Base-by-base conservation (phyloP, 1,284 basidiomycete species). In the Pisolithus thermaeus region DNA sequence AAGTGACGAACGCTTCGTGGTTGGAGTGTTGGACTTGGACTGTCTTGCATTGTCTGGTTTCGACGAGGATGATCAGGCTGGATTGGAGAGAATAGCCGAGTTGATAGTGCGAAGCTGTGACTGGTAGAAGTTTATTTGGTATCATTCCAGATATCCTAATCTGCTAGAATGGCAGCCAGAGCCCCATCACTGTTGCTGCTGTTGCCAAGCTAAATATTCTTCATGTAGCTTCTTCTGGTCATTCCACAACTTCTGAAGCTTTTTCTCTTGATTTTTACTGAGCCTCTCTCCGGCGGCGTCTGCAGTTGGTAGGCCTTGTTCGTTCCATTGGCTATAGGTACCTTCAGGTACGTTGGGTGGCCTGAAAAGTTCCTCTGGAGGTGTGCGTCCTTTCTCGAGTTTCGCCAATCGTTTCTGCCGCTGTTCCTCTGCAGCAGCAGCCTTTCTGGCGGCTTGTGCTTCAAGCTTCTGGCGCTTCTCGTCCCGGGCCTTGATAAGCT, bases 11-110 rank as follows among this genome's bases (percentile, higher is more conserved):
- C 68, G 68, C 18, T 59, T 71, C 42, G 73, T 74, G 2, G 65
- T 93, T 37, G 92, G 92, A 9, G 90, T 94, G 11, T 70, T 95
- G 43, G 92, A 95, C 71, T 71, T 95, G 43, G 92, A 94, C 65
- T 92, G 89, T 59, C 79, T 92, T 8, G 80, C 74, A 0, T 56
- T 79, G n/a, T 70, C 66, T 4, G 90, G 83, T 1, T 95, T 94
- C 62, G 79, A 84, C 58, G 78, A 83, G 28, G 83, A 87, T 35
- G 92, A 96, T 67, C 74, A 72, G 60, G 61, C 62, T 37, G 92
- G 91, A 9, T 67, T 95, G 53, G 83, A 90, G 70, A 79, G 70
- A 58, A 85, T 94, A 49, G 79, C 79, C 20, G 67, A 73, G 50
- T 68, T 89, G 41, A 68, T 92, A n/a, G 79, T 78, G 5, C 62